Evolutionary conservation across 2,329 filamentous ascomycete genomes (phyloP).

Genomic region (Colletotrichum liriopes): DNA sequence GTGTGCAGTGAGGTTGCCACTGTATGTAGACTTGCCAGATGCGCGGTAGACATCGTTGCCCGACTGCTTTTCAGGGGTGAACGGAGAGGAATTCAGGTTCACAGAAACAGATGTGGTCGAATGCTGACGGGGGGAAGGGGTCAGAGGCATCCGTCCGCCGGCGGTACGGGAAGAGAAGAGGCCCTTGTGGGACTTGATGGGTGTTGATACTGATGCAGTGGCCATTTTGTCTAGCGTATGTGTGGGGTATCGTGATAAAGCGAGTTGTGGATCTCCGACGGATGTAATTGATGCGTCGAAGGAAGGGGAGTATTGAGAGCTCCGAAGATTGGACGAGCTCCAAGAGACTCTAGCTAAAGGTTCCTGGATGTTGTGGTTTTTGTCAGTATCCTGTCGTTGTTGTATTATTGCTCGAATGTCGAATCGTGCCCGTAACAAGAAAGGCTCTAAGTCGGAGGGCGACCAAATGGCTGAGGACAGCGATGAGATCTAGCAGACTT

Average conservation of each 20-base stretch:
- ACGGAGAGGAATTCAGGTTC: slow-evolving; percentile 79
- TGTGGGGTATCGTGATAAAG: slow-evolving; percentile 53
- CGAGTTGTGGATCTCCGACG: slow-evolving; percentile 57
- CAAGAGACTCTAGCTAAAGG: slow-evolving; percentile 74
- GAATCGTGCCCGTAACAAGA: slow-evolving; percentile 61
- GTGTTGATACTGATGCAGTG: slow-evolving; percentile 85
- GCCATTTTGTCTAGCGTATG: slow-evolving; percentile 77
- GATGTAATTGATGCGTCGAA: slow-evolving; percentile 63
- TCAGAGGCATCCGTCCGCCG: slow-evolving; percentile 94
- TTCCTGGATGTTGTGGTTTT: slow-evolving; percentile 64
- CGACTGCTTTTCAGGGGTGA: slow-evolving; percentile 77
- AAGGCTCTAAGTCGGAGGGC: slow-evolving; percentile 60
- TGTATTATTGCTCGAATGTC: slow-evolving; percentile 65
- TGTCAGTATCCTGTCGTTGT: slow-evolving; percentile 62
- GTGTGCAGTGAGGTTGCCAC: slow-evolving; percentile 84
- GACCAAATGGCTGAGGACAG: slow-evolving; percentile 63
- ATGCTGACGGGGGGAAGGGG: slow-evolving; percentile 85
- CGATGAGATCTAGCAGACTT: slow-evolving; percentile 67
- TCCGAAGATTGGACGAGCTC: slow-evolving; percentile 66
- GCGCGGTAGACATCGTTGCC: slow-evolving; percentile 65
- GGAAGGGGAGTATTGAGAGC: slow-evolving; percentile 54
- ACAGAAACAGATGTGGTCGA: slow-evolving; percentile 64
- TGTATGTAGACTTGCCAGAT: slow-evolving; percentile 81
- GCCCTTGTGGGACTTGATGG: slow-evolving; percentile 93
- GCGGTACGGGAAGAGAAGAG: slow-evolving; percentile 94